phyloP scores from a whole-genome alignment of 345 rosid species.

The Salix udensis region DNA sequence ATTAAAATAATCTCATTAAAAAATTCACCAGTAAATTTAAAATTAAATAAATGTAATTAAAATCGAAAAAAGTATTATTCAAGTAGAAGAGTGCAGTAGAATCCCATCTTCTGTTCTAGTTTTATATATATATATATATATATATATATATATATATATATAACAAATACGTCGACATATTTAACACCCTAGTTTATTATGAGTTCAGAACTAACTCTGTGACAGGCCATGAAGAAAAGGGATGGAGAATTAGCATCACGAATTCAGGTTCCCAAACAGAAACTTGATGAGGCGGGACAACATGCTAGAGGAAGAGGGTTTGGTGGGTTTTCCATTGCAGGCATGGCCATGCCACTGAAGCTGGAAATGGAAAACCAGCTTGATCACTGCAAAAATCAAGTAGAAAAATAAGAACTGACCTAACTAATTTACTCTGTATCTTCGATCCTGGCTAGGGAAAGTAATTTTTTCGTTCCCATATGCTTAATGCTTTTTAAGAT shows the following conservation, averaged over 20 bases:
- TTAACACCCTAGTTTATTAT: background rate
- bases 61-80: too few relatives aligned
- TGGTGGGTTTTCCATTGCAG: constrained; percentile 20
- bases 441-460: background rate
- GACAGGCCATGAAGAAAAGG: constrained; percentile 50
- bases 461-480: background rate
- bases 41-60: too few relatives aligned
- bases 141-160: too few relatives aligned
- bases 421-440: background rate
- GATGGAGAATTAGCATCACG: constrained; percentile 46
- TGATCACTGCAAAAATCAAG: constrained; percentile 11
- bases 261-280: constrained; percentile 38
- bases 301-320: constrained; percentile 35
- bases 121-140: too few relatives aligned
- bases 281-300: constrained; percentile 43
- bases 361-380: constrained; percentile 26
- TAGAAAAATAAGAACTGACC: background rate
- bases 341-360: constrained; percentile 17
- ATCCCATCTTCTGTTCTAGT: too few relatives aligned
- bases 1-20: too few relatives aligned
- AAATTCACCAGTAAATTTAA: too few relatives aligned
- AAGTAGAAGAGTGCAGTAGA: too few relatives aligned
- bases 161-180: too few relatives aligned
- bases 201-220: background rate
- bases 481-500: background rate